These are phyloP conservation scores for Ophiostoma perfectum DNA, from an alignment of 2,329 filamentous ascomycete species.

Conservation along the genomic window DNA sequence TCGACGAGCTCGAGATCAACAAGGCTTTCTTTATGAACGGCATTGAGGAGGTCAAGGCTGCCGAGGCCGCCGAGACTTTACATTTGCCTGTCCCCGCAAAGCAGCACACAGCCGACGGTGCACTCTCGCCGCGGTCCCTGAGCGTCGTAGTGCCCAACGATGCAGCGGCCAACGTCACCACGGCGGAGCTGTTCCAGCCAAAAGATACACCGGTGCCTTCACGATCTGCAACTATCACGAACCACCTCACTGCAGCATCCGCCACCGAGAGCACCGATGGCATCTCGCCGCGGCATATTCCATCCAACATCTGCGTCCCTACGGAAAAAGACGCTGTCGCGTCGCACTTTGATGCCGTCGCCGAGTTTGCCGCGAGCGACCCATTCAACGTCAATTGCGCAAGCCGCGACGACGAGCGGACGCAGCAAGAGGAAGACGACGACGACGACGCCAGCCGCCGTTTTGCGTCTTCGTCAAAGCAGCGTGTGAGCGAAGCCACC, in stretches of 20 bases:
- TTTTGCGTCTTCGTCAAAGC: slow-evolving; percentile 38
- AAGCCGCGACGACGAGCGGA: not conserved
- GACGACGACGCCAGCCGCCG: slow-evolving; percentile 35
- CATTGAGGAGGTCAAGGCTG: slow-evolving; percentile 56
- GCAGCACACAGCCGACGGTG: slow-evolving; percentile 34
- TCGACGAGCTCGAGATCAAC: slow-evolving; percentile 75
- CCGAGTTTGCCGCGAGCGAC: slow-evolving; percentile 47
- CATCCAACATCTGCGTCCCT: slow-evolving; percentile 35
- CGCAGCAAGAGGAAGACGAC: not conserved
- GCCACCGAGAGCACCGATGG: not conserved
- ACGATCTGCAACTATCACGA: not conserved
- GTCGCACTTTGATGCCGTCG: slow-evolving; percentile 43
- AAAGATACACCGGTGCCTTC: not conserved
- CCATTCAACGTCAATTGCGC: slow-evolving; percentile 39
- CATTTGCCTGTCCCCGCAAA: slow-evolving; percentile 27
- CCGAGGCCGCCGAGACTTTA: slow-evolving; percentile 38
- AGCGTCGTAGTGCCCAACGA: slow-evolving; percentile 35
- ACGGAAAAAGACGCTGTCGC: slow-evolving; percentile 40
- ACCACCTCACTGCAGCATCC: not conserved
- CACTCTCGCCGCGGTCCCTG: slow-evolving; percentile 43
- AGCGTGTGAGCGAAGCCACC: slow-evolving; percentile 57
- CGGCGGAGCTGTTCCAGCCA: not conserved
- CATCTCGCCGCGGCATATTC: slow-evolving; percentile 32
- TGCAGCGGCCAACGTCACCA: not conserved
- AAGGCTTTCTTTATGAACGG: slow-evolving; percentile 65